Base-by-base conservation (phyloP, 192 early-diverging fungal species). In the Entomortierella parvispora region DNA sequence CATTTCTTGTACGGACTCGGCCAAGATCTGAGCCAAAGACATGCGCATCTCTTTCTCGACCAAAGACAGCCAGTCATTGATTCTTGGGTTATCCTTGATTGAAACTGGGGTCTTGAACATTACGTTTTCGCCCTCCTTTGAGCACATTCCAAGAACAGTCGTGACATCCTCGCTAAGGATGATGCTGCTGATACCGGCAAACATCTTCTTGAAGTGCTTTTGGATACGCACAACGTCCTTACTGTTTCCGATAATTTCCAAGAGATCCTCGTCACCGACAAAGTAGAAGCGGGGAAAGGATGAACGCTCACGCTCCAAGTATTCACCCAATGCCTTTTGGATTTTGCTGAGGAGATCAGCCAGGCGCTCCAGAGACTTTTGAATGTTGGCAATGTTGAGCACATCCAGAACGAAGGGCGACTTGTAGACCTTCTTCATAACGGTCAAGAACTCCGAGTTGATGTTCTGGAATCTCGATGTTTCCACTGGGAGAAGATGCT, bases 131-230 rank as follows among this genome's bases (percentile, higher is more conserved):
- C 96, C 97, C 81, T 99, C 98, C 46, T 89, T 89, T 25, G 97
- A 99, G 6, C 89, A 83, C 84, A 99, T 90, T 42, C 97, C 96
- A 3, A 82, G 43, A 29, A 99, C 93, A 9, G 77, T 53, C 3
- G 87, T 72, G 12, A 82, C 75, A 58, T 97, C 96, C 22, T 98
- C 97, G 33, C 84, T 87, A 26, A 97, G 82, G n/a, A 93, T 67
- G 33, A 99, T 89, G 44, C 87, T 90, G 11, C 91, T 84, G 52
- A 99, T 90, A 44, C 97, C 98, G 12, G 97, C 95, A 91, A 99
- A 99, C 97, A 99, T 99, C 85, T 99, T 99, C 79, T 96, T 96
- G 82, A 99, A 91, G 78, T 99, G 98, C 71, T 98, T 98, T 74
- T 99, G 96, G 65, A 99, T 96, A 42, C 96, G 91, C 22, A 89